Base-by-base conservation (phyloP, 2,329 filamentous ascomycete species). In the Alternaria gansuensis region DNA sequence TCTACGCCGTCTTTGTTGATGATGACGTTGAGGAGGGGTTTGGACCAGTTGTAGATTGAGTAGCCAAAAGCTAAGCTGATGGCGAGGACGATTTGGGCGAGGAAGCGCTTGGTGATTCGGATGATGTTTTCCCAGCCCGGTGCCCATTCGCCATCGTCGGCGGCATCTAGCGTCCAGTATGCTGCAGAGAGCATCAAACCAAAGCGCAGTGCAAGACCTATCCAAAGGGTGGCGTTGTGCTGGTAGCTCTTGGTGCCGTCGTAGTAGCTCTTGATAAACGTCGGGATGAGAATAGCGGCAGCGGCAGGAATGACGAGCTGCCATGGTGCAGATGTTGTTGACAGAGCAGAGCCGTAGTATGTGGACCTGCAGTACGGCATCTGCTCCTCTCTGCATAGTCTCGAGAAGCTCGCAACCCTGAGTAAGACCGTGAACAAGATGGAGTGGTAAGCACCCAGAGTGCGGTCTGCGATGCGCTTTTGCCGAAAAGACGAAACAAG, bases 351-450 rank as follows among this genome's bases (percentile, higher is more conserved):
- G 4, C 93, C 90, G 74, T 99, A 99, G 81, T 97, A 99, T 0
- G 95, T 97, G 2, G 94, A 97, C 53, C 87, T 88, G 82, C 95
- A 99, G 80, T 90, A 96, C 0, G 95, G 95, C 92, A 98, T 97
- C 80, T 99, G 95, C 80, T 99, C 95, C 77, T 99, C 95, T 57
- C 95, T 90, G 75, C 95, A 99, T 21, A 99, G 87, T 66, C 93
- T 91, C 9, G 95, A 97, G 66, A 94, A 88, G 1, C 93, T 96
- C 0, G 93, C 90, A 3, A 94, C 54, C 53, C 94, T 88, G 13
- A 89, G 90, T 11, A 98, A 84, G 5, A 92, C 74, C 56, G 95
- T 83, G 72, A 99, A 98, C 1, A 92, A 81, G 21, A 94, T 76
- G 0, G 95, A 95, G 74, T 99, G 93, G 70, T 93, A 94, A 26